Evolutionary conservation across 2,329 filamentous ascomycete species (phyloP).

Genomic region (Clonostachys sp.): DNA sequence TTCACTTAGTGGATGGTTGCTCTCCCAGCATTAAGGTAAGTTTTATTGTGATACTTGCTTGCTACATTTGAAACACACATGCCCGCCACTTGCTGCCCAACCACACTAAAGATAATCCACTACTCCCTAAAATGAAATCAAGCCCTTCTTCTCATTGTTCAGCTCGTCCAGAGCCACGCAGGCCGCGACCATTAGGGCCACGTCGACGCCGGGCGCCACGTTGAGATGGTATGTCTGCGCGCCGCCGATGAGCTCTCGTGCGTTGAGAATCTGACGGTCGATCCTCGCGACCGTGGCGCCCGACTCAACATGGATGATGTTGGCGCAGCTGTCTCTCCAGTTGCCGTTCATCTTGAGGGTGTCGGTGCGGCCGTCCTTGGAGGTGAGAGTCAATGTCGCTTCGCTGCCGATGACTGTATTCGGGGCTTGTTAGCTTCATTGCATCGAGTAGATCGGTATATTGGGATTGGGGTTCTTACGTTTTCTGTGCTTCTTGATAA

Average conservation of each 20-base stretch:
- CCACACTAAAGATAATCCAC: too few species aligned
- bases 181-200: conserved; percentile 60
- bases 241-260: conserved; percentile 50
- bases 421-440: conserved; percentile 3
- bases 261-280: conserved; percentile 52
- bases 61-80: too few species aligned
- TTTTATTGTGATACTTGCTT: too few species aligned
- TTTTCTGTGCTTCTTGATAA: conserved; percentile 50
- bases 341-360: conserved; percentile 55
- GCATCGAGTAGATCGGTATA: neutral
- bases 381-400: conserved; percentile 53
- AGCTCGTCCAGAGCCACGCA: conserved; percentile 67
- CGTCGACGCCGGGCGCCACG: conserved; percentile 61
- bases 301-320: conserved; percentile 48
- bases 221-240: conserved; percentile 63
- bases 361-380: conserved; percentile 32
- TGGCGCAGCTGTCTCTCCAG: conserved; percentile 51
- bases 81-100: too few species aligned
- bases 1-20: too few species aligned
- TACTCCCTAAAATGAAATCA: too few species aligned
- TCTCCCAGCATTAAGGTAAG: too few species aligned
- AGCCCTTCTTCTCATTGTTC: conserved; percentile 28
- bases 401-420: conserved; percentile 45
- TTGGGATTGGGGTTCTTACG: conserved; percentile 28
- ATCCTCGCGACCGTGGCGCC: conserved; percentile 53